Conservation (phyloP, 73 alveolate species). For the Paramecium sonneborni region DNA sequence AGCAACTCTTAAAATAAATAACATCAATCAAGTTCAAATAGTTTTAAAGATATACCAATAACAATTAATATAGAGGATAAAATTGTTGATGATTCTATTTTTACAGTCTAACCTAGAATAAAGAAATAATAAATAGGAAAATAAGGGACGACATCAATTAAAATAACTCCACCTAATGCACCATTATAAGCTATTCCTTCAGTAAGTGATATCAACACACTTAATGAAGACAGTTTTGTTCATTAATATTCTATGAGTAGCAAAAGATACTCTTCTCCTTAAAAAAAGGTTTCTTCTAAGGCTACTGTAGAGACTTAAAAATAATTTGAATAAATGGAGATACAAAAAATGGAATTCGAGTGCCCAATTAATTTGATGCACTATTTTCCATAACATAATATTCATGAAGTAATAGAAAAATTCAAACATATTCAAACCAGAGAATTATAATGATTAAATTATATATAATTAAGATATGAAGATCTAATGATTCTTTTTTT, state of each 20-base stretch:
- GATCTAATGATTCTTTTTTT: background rate
- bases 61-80: constrained; percentile 18
- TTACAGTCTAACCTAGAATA: background rate
- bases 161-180: constrained; percentile 9
- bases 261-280: constrained; percentile 2
- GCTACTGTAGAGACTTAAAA: background rate
- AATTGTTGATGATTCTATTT: constrained; percentile 6
- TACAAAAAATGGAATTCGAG: background rate
- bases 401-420: background rate
- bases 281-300: background rate
- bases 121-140: background rate
- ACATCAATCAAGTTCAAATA: constrained; percentile 41
- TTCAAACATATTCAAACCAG: background rate
- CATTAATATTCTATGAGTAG: constrained; percentile 3
- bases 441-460: background rate
- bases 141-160: background rate
- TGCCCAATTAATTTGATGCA: background rate
- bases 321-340: background rate
- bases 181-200: constrained; percentile 7
- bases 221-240: background rate
- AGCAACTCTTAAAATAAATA: constrained; percentile 19
- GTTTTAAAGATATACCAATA: constrained; percentile 33
- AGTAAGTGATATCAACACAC: background rate
- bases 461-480: background rate
- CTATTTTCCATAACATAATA: background rate